These are phyloP conservation scores for Setaria viridis DNA, from an alignment of 202 grass and related monocot species.

Conservation along the genomic window DNA sequence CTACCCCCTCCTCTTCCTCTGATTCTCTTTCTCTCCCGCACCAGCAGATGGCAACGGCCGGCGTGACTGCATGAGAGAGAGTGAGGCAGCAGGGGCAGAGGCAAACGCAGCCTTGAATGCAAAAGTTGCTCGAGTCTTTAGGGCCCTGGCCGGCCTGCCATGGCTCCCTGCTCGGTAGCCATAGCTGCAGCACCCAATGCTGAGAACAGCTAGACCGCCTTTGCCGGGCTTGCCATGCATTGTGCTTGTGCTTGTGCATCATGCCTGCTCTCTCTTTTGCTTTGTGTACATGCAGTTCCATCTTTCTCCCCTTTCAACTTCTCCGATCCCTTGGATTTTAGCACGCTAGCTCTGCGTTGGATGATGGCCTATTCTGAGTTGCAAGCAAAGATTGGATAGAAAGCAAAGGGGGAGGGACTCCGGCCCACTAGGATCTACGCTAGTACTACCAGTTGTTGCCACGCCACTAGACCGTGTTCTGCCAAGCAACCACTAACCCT, in stretches of 20 bases:
- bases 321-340: slow-evolving; percentile 39
- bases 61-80: slow-evolving; percentile 35
- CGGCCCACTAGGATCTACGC: not conserved
- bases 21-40: not conserved
- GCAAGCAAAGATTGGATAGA: slow-evolving; percentile 46
- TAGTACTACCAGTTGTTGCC: not conserved
- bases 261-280: slow-evolving; percentile 12
- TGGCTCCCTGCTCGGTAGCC: slow-evolving; percentile 9
- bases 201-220: slow-evolving; percentile 48
- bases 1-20: not conserved
- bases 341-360: not conserved
- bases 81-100: not conserved
- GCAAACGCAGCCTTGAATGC: slow-evolving; percentile 57
- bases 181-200: slow-evolving; percentile 43
- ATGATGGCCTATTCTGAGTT: not conserved
- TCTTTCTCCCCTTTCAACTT: slow-evolving; percentile 22
- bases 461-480: slow-evolving; percentile 44
- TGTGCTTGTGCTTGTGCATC: not conserved
- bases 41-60: slow-evolving; percentile 37
- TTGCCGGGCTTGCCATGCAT: slow-evolving; percentile 18
- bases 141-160: slow-evolving; percentile 8
- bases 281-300: slow-evolving; percentile 17
- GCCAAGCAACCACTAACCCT: slow-evolving; percentile 16
- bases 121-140: slow-evolving; percentile 62
- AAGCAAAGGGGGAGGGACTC: not conserved